Conservation (phyloP, 768 basidiomycete genomes). For the Pulveroboletus ravenelii region DNA sequence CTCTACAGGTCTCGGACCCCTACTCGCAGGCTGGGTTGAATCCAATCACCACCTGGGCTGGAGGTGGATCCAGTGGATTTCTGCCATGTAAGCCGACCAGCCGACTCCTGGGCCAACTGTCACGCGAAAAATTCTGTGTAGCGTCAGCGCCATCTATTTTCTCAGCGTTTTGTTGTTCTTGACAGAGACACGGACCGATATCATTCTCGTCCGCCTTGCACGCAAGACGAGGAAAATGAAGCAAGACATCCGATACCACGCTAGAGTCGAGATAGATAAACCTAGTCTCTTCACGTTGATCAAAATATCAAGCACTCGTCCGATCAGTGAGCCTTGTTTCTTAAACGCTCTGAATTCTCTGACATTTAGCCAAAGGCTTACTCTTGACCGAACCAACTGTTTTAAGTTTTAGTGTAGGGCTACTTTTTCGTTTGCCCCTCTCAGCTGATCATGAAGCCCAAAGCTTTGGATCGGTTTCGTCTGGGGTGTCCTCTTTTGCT, state of each 20-base stretch:
- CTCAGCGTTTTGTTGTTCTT: slow-evolving; percentile 50
- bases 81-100: slow-evolving; percentile 46
- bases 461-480: slow-evolving; percentile 71
- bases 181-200: slow-evolving; percentile 68
- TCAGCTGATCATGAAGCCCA: neutral
- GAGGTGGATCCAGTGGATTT: slow-evolving; percentile 86
- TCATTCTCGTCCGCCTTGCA: slow-evolving; percentile 66
- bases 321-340: slow-evolving; percentile 54
- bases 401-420: slow-evolving; percentile 60
- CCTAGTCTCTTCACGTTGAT: slow-evolving; percentile 54
- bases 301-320: slow-evolving; percentile 65
- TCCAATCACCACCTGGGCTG: slow-evolving; percentile 53
- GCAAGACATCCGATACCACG: slow-evolving; percentile 57
- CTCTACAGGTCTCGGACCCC: slow-evolving; percentile 60
- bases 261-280: slow-evolving; percentile 61
- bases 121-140: slow-evolving; percentile 21
- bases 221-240: slow-evolving; percentile 58
- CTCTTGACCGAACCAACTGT: slow-evolving; percentile 60
- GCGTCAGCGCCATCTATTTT: slow-evolving; percentile 49
- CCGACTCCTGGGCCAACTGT: neutral
- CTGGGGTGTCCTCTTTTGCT: slow-evolving; percentile 71
- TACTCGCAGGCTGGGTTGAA: slow-evolving; percentile 65
- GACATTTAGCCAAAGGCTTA: slow-evolving; percentile 12
- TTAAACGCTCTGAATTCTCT: neutral
- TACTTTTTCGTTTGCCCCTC: slow-evolving; percentile 1